Evolutionary conservation across 148 eudicot genomes (phyloP).

Genomic region (Cornus florida): DNA sequence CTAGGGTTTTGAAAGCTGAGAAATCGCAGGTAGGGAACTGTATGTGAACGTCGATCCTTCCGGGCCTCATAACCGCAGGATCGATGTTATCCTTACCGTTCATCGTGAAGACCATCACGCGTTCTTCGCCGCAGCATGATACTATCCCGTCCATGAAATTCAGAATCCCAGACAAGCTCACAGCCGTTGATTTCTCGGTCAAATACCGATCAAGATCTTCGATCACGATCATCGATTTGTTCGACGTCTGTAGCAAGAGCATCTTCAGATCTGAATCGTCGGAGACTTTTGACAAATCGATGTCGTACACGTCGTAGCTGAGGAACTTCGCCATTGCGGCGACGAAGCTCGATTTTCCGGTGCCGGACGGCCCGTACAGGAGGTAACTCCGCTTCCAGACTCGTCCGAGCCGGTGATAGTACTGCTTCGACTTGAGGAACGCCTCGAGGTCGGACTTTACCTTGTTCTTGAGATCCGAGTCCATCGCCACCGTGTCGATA

Average conservation of each 20-base stretch:
- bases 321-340: slow-evolving; percentile 60
- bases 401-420: slow-evolving; percentile 60
- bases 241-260: slow-evolving; percentile 49
- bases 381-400: slow-evolving; percentile 69
- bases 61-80: slow-evolving; percentile 56
- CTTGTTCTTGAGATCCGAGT: slow-evolving; percentile 49
- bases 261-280: slow-evolving; percentile 57
- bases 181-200: slow-evolving; percentile 38
- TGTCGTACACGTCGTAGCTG: slow-evolving; percentile 55
- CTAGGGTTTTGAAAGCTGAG: slow-evolving; percentile 52
- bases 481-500: slow-evolving; percentile 53
- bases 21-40: slow-evolving; percentile 66
- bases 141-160: slow-evolving; percentile 76
- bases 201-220: slow-evolving; percentile 62
- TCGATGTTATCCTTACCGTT: slow-evolving; percentile 52
- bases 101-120: slow-evolving; percentile 75
- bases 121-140: slow-evolving; percentile 67
- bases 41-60: slow-evolving; percentile 63
- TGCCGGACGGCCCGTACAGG: slow-evolving; percentile 60
- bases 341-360: slow-evolving; percentile 71
- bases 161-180: slow-evolving; percentile 50
- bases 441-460: slow-evolving; percentile 60
- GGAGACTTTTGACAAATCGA: slow-evolving; percentile 42
- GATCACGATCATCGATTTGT: slow-evolving; percentile 53
- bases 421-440: slow-evolving; percentile 60